Conservation (phyloP, 192 early-diverging fungal genomes). For the Gryganskiella cystojenkinii region DNA sequence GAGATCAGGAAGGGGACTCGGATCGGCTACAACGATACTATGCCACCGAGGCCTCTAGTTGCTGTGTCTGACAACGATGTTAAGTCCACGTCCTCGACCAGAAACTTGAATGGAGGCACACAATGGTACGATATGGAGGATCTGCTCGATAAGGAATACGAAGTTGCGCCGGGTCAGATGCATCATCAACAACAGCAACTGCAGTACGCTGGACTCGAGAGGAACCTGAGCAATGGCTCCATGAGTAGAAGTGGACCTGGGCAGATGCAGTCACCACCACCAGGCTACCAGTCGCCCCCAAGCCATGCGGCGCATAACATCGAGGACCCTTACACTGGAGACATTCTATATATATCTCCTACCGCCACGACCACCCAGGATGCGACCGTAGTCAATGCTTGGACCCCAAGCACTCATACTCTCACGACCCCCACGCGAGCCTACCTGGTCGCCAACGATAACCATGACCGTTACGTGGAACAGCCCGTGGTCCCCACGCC, state of each 20-base stretch:
- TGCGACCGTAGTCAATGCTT: background rate
- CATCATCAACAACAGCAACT: background rate
- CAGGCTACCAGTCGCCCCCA: slow-evolving; percentile 5
- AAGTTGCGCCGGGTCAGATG: background rate
- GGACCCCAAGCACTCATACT: slow-evolving; percentile 1
- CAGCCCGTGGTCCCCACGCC: slow-evolving; percentile 34
- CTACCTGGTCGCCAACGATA: slow-evolving; percentile 29
- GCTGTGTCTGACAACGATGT: background rate
- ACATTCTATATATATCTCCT: slow-evolving; percentile 36
- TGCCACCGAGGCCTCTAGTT: background rate
- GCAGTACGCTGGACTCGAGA: slow-evolving; percentile 1
- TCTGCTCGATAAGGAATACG: slow-evolving; percentile 42
- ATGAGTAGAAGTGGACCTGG: background rate
- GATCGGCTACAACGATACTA: slow-evolving; percentile 14
- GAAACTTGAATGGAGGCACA: background rate
- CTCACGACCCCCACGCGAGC: slow-evolving; percentile 4
- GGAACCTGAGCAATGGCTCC: slow-evolving; percentile 6
- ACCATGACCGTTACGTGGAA: slow-evolving; percentile 37
- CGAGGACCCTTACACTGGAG: slow-evolving; percentile 20
- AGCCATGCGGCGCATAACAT: slow-evolving; percentile 2
- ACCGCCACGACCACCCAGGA: slow-evolving; percentile 1
- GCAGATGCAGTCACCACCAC: background rate
- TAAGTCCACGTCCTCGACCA: background rate
- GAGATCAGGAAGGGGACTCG: slow-evolving; percentile 17
- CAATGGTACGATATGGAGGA: slow-evolving; percentile 48